Evolutionary conservation across 768 basidiomycete species (phyloP), one percentile per base, ranked within the genome.

Genomic region (Phlebiopsis gigantea): DNA sequence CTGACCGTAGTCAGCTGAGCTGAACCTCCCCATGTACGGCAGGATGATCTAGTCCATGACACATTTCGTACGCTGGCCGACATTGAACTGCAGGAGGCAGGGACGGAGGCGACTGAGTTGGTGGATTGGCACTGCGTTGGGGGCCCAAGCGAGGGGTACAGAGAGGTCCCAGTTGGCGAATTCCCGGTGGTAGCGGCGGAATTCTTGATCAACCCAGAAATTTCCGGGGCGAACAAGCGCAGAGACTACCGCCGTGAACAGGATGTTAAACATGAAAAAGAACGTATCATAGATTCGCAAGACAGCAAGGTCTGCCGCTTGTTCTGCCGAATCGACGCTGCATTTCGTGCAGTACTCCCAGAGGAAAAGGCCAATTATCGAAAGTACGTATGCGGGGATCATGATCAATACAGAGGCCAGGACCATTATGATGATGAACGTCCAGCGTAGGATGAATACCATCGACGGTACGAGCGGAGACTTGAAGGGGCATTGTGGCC

Each of bases 401-500:
- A 24, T 6, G 7, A 26, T 25, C 46, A 46, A 22, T 14, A 51
- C 29, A 4, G 34, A 12, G 34, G 39, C 53, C 3, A 54, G 43
- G 5, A 31, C 24, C 8, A 44, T 24, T 2, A 54, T 4, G n/a
- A 43, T 4, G 4, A 45, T n/a, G 19, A 44, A n/a, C 7, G 15
- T 14, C 19, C 9, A 30, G 15, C 39, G 53, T 4, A 30, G 19
- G 42, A 55, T 9, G n/a, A 25, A 55, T 15, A 44, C 19, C 28
- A n/a, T 2, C 14, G 22, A 26, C 9, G 44, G 46, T 17, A 49
- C 19, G 4, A 59, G 31, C 4, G 59, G 59, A 1, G 49, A 50
- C 22, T 57, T 60, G 51, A 52, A 60, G 5, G 59, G 59, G 43
- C 59, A 60, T 10, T 34, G 28, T 1, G 48, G 39, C 26, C 25